These are phyloP conservation scores for Ogataea pini DNA, from an alignment of 805 yeast species.

Conservation along the genomic window DNA sequence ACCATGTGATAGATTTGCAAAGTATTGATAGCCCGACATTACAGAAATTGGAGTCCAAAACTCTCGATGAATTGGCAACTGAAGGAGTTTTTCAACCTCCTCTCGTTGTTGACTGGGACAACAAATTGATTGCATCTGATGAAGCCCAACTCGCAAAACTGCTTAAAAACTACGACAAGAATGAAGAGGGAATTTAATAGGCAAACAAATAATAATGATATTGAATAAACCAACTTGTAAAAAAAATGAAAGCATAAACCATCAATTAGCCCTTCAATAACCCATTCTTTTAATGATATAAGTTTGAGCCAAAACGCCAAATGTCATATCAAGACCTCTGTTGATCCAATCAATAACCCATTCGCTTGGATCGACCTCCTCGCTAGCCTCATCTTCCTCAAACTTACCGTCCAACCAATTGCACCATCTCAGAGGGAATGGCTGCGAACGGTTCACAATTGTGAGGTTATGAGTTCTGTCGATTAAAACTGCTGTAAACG, in stretches of 20 bases:
- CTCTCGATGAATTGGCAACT: conserved; percentile 22
- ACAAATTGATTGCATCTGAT: conserved; percentile 53
- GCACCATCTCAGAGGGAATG: conserved; percentile 89
- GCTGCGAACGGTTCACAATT: conserved; percentile 77
- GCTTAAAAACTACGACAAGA: conserved; percentile 39
- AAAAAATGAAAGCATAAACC: neutral
- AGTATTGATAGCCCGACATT: conserved; percentile 11
- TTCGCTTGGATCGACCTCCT: conserved; percentile 67
- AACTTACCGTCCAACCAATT: conserved; percentile 73
- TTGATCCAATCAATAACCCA: conserved; percentile 82
- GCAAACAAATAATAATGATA: neutral
- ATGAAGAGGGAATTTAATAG: conserved; percentile 18
- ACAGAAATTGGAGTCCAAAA: conserved; percentile 14
- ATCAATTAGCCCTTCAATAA: conserved; percentile 30
- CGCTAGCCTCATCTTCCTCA: conserved; percentile 23
- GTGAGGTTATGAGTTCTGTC: conserved; percentile 80
- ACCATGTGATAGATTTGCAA: conserved; percentile 25
- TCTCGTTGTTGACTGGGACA: conserved; percentile 63
- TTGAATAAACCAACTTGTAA: conserved; percentile 5
- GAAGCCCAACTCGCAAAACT: conserved; percentile 44
- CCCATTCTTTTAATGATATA: conserved; percentile 93
- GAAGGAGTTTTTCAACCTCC: conserved; percentile 42
- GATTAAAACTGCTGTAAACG: conserved; percentile 71
- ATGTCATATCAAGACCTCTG: conserved; percentile 72
- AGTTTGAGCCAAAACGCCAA: conserved; percentile 87